Base-by-base conservation (phyloP, 2,329 filamentous ascomycete genomes). In the Paraconiothyrium brasiliense region DNA sequence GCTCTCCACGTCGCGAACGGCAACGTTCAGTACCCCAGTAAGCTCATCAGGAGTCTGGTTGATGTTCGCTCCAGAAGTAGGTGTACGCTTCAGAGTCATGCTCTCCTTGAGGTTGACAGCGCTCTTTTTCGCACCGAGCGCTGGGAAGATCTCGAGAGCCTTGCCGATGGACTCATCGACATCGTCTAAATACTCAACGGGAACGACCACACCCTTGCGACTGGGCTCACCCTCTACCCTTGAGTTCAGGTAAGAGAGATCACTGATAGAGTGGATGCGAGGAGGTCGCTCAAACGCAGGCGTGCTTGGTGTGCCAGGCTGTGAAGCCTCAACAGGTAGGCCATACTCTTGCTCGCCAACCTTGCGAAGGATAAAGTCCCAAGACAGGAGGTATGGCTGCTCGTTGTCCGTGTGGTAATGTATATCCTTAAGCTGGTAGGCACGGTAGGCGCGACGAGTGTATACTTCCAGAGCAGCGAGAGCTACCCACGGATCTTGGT, bases 351-450 rank as follows among this genome's bases (percentile, higher is more conserved):
- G 89, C 77, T 96, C 90, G 37, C 93, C 94, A 70, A 97, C 90
- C 85, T 97, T 98, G 77, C 94, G 90, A 62, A 99, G 89, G 60
- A 93, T 86, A 79, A 99, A 99, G 81, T 98, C 94, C 95, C 95
- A 99, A 11, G 93, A 93, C 44, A 98, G 84, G 65, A 91, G 85
- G 74, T 92, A 97, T 10, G 90, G 89, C 27, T 91, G 84, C 71
- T 97, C 93, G 61, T 83, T 81, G 49, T 93, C 88, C 58, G 90
- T 89, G 73, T 94, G 88, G 79, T 99, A 99, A 71, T 97, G 88
- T 60, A 99, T 90, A 70, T 89, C 85, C 85, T 96, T 94, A 55
- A 99, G 84, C 62, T 92, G 90, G 82, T 99, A 99, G 1, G 95
- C 95, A 84, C 95, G 92, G 84, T 99, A 99, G 14, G 95, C 94